phyloP scores from a whole-genome alignment of 2,329 filamentous ascomycete species.

The Didymella sp. region DNA sequence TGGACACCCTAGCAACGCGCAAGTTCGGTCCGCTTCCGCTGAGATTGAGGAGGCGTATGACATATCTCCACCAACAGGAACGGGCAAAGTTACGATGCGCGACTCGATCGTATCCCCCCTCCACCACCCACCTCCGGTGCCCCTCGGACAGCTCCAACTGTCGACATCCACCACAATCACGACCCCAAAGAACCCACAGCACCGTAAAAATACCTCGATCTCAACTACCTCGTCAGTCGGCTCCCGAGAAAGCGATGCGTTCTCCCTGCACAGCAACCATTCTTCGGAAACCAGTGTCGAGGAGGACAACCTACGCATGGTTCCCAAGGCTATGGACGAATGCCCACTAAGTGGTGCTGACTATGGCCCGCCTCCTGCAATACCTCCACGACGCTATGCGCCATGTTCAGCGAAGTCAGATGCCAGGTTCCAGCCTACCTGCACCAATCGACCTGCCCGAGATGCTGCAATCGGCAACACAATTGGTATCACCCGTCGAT shows the following conservation, averaged over 20 bases:
- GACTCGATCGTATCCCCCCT: constrained; percentile 45
- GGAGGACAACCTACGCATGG: constrained; percentile 30
- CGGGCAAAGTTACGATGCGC: constrained; percentile 27
- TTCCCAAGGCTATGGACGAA: constrained; percentile 14
- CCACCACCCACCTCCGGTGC: constrained; percentile 26
- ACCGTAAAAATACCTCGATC: constrained; percentile 22
- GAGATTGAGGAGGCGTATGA: constrained; percentile 30
- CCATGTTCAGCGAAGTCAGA: constrained; percentile 34
- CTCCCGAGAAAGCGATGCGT: constrained; percentile 46
- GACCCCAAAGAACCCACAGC: constrained; percentile 11
- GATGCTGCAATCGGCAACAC: constrained; percentile 19
- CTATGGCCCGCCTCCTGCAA: constrained; percentile 21
- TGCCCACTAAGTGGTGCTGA: not conserved
- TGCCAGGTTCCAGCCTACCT: constrained; percentile 38
- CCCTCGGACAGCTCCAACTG: constrained; percentile 25
- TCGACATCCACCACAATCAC: constrained; percentile 5
- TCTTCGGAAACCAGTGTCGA: constrained; percentile 53
- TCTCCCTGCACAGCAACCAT: constrained; percentile 49
- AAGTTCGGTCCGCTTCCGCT: constrained; percentile 31
- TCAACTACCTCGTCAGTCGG: constrained; percentile 47
- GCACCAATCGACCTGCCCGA: constrained; percentile 26
- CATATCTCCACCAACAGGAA: constrained; percentile 45
- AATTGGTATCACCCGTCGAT: constrained; percentile 19
- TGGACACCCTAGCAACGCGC: constrained; percentile 26
- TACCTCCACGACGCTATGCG: constrained; percentile 35